Conservation (phyloP, 208 protist genomes). For the Trypanosoma scelopori region DNA sequence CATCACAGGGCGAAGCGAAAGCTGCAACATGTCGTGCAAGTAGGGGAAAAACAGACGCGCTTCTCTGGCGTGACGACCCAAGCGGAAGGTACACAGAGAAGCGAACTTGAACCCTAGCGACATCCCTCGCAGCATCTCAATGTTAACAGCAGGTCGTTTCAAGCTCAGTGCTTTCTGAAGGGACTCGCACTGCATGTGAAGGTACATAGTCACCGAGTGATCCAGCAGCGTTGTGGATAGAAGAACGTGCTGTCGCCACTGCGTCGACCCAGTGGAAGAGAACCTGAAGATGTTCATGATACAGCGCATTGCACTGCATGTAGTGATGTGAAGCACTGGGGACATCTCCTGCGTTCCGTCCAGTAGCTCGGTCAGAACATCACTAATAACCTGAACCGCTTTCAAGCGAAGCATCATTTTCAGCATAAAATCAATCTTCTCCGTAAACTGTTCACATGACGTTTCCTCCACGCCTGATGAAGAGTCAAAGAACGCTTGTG, state of each 20-base stretch:
- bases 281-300: conserved; percentile 94
- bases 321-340: conserved; percentile 39
- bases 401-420: conserved; percentile 84
- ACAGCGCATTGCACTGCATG: conserved; percentile 84
- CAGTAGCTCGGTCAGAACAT: conserved; percentile 67
- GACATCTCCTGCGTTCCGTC: conserved; percentile 19
- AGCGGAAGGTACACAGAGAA: conserved; percentile 83
- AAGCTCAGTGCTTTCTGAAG: conserved; percentile 45
- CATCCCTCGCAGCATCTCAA: conserved; percentile 68
- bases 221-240: conserved; percentile 86
- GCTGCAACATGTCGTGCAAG: conserved; percentile 78
- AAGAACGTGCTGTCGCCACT: conserved; percentile 91
- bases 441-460: conserved; percentile 81
- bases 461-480: conserved; percentile 67
- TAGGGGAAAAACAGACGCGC: conserved; percentile 77
- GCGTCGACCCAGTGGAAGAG: conserved; percentile 54
- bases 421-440: conserved; percentile 88
- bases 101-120: conserved; percentile 78
- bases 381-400: conserved; percentile 81
- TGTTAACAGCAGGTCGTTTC: conserved; percentile 33
- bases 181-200: conserved; percentile 48
- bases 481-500: conserved; percentile 84
- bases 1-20: conserved; percentile 64
- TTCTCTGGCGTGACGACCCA: conserved; percentile 59
- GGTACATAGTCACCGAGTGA: conserved; percentile 63